These are phyloP conservation scores for Ottelia alismoides DNA, from an alignment of 106 monocot genomes.

Conservation along the genomic window DNA sequence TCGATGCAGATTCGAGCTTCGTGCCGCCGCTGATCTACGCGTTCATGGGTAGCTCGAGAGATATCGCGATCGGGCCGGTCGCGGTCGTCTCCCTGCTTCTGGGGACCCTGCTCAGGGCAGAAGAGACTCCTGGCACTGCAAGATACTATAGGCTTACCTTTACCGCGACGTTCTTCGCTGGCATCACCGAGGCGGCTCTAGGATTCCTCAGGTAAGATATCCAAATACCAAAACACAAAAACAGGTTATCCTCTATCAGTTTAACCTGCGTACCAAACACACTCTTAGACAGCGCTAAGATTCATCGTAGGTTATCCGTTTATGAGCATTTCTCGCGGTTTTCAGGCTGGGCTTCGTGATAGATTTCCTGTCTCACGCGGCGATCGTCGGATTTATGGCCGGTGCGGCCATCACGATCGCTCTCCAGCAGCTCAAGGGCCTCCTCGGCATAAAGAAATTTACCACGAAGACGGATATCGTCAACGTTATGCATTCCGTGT, in stretches of 20 bases:
- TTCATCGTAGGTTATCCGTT: not conserved
- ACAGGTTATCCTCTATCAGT: not conserved
- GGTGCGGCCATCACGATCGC: slow-evolving; percentile 62
- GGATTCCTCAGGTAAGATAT: slow-evolving; percentile 60
- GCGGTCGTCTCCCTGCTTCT: slow-evolving; percentile 50
- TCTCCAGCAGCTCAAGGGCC: slow-evolving; percentile 62
- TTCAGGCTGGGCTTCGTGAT: slow-evolving; percentile 57
- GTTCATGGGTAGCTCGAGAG: slow-evolving; percentile 56
- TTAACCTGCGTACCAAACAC: too few species aligned
- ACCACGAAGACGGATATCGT: slow-evolving; percentile 40
- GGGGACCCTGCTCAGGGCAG: slow-evolving; percentile 34
- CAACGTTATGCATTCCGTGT: slow-evolving; percentile 43
- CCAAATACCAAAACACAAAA: too few species aligned
- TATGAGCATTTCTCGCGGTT: not conserved
- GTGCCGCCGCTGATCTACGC: slow-evolving; percentile 58
- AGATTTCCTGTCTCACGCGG: slow-evolving; percentile 59
- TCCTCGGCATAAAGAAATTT: slow-evolving; percentile 46
- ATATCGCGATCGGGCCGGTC: slow-evolving; percentile 60
- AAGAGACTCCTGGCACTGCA: slow-evolving; percentile 25
- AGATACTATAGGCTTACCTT: slow-evolving; percentile 39
- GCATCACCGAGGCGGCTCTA: slow-evolving; percentile 62
- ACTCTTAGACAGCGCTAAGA: too few species aligned
- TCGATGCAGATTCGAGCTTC: slow-evolving; percentile 50
- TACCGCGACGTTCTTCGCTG: slow-evolving; percentile 61
- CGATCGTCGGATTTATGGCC: slow-evolving; percentile 62